These are phyloP conservation scores for Vaccinium myrtillus DNA, from an alignment of 148 eudicot genomes.

Conservation along the genomic window DNA sequence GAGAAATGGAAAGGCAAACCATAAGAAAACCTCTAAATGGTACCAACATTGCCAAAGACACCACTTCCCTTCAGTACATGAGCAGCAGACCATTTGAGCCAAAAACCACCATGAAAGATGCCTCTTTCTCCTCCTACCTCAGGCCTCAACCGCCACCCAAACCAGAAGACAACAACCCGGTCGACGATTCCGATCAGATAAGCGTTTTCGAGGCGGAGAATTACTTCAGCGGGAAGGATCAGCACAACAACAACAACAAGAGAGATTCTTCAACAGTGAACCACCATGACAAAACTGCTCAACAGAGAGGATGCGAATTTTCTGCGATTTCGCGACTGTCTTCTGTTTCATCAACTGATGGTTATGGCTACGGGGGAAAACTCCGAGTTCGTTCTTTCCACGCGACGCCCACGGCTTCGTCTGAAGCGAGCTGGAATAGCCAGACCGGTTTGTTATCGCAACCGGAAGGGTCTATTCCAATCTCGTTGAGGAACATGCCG, in stretches of 20 bases:
- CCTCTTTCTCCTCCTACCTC: slow-evolving; percentile 44
- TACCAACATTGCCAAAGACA: neutral
- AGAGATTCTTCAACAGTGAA: neutral
- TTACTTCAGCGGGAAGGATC: slow-evolving; percentile 59
- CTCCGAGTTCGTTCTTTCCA: slow-evolving; percentile 46
- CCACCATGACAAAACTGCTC: neutral
- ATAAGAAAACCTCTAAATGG: slow-evolving; percentile 5
- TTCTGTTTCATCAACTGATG: slow-evolving; percentile 43
- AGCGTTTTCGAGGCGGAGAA: slow-evolving; percentile 77
- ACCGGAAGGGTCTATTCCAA: slow-evolving; percentile 46
- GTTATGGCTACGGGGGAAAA: slow-evolving; percentile 33
- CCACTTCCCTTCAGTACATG: slow-evolving; percentile 26
- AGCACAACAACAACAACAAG: slow-evolving; percentile 12
- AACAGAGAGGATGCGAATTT: slow-evolving; percentile 14
- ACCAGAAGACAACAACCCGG: slow-evolving; percentile 10
- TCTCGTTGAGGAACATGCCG: slow-evolving; percentile 30
- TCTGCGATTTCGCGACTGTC: slow-evolving; percentile 44
- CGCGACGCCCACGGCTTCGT: slow-evolving; percentile 79
- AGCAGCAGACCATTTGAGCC: slow-evolving; percentile 29
- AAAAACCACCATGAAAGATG: slow-evolving; percentile 24
- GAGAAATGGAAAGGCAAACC: slow-evolving; percentile 17
- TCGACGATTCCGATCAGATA: slow-evolving; percentile 55
- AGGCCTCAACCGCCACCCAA: slow-evolving; percentile 15
- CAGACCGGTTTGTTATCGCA: slow-evolving; percentile 64
- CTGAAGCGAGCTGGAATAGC: slow-evolving; percentile 92